These are phyloP conservation scores for Puccinia polysora DNA, from an alignment of 1,284 basidiomycete species.

Conservation along the genomic window DNA sequence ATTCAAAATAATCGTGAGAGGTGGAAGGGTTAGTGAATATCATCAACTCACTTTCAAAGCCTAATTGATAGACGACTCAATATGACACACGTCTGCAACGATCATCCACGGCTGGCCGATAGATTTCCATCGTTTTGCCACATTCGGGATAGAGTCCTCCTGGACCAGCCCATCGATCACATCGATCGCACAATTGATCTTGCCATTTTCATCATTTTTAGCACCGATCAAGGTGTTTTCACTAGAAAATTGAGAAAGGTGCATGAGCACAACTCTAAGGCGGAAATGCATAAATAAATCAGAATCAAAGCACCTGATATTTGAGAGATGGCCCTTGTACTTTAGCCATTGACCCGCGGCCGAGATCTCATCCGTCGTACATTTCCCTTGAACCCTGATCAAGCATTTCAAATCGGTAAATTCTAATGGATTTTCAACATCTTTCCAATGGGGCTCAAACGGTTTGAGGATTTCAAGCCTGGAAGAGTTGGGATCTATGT, in stretches of 20 bases:
- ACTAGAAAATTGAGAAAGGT: slow-evolving; percentile 36
- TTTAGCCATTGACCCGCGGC: slow-evolving; percentile 97
- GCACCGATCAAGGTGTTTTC: slow-evolving; percentile 58
- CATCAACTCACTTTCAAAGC: no score
- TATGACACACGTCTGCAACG: slow-evolving; percentile 66
- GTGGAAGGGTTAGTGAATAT: no score
- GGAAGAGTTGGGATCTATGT: slow-evolving; percentile 73
- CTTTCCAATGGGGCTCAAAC: slow-evolving; percentile 72
- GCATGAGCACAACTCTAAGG: neutral
- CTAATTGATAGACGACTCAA: no score
- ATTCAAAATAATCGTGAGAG: neutral
- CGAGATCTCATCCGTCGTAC: slow-evolving; percentile 96
- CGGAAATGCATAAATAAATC: neutral
- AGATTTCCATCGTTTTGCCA: slow-evolving; percentile 80
- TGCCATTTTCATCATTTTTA: slow-evolving; percentile 83
- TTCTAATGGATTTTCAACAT: slow-evolving; percentile 64
- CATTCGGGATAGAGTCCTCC: slow-evolving; percentile 75
- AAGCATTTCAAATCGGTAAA: slow-evolving; percentile 67
- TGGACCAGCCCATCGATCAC: slow-evolving; percentile 51
- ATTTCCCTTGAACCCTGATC: slow-evolving; percentile 90
- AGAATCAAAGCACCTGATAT: slow-evolving; percentile 46
- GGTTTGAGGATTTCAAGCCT: slow-evolving; percentile 83
- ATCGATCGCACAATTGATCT: slow-evolving; percentile 83
- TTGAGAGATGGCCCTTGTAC: slow-evolving; percentile 65
- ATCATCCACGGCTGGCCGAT: slow-evolving; percentile 84